These are phyloP conservation scores for Eruca vesicaria DNA, from an alignment of 441 rosid genomes.

Conservation along the genomic window DNA sequence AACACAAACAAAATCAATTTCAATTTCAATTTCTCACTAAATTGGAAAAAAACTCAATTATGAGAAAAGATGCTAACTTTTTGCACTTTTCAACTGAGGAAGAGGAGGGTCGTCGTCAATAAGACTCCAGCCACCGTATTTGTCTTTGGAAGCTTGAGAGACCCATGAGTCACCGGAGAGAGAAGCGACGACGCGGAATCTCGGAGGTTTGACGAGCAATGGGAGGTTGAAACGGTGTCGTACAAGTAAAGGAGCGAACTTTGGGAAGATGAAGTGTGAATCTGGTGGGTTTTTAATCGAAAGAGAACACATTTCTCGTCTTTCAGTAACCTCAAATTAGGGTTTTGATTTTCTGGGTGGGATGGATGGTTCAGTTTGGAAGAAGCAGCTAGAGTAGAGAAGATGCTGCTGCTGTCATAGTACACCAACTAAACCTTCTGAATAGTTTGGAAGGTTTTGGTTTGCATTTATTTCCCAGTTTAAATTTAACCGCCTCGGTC, in stretches of 20 bases:
- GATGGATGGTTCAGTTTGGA: conserved; percentile 13
- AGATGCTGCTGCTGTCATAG: conserved; percentile 11
- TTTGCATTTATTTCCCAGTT: background rate
- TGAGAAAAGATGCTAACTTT: conserved; percentile 43
- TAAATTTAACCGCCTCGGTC: background rate
- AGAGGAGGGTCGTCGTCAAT: conserved; percentile 40
- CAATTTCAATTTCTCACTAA: background rate
- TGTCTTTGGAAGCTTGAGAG: conserved; percentile 34
- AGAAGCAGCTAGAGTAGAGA: background rate
- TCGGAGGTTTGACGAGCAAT: conserved; percentile 35
- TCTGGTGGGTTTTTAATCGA: conserved; percentile 27
- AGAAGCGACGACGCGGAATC: conserved; percentile 42
- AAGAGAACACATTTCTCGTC: conserved; percentile 41
- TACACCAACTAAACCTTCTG: conserved; percentile 6
- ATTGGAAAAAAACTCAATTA: background rate
- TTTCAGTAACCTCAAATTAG: background rate
- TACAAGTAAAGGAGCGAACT: conserved; percentile 31
- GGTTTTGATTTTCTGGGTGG: conserved; percentile 8
- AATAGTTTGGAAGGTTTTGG: background rate
- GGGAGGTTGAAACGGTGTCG: conserved; percentile 41
- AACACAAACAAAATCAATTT: background rate
- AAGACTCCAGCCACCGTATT: conserved; percentile 71
- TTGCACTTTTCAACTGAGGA: conserved; percentile 24
- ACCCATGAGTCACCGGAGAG: conserved; percentile 55
- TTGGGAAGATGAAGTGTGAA: conserved; percentile 33